Evolutionary conservation across 805 yeast species (phyloP).

Genomic region (Kodamaea hsintzibuensis): DNA sequence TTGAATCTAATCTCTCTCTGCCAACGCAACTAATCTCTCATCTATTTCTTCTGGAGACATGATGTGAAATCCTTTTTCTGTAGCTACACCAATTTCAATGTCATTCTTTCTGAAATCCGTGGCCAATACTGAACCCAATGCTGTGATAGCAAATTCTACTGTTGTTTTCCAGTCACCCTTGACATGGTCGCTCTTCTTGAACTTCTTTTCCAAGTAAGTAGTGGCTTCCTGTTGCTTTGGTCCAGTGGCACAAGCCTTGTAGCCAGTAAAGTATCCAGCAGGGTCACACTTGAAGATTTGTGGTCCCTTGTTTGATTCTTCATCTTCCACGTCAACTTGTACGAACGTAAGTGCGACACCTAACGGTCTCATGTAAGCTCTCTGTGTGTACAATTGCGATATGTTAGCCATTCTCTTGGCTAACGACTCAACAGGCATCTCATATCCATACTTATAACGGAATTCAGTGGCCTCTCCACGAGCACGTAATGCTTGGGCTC

Average conservation of each 20-base stretch:
- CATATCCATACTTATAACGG: conserved; percentile 91
- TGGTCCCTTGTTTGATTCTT: conserved; percentile 88
- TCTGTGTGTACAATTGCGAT: conserved; percentile 93
- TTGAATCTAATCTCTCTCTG: conserved; percentile 89
- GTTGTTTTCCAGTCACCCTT: conserved; percentile 86
- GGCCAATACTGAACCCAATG: conserved; percentile 82
- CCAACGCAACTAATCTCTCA: conserved; percentile 89
- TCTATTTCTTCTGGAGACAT: conserved; percentile 88
- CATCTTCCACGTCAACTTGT: conserved; percentile 52
- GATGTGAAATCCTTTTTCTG: conserved; percentile 66
- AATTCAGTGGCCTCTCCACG: conserved; percentile 95
- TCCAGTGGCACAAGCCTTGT: conserved; percentile 91
- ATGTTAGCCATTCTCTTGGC: conserved; percentile 95
- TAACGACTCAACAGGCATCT: conserved; percentile 91
- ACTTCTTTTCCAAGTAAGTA: conserved; percentile 85
- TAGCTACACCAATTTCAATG: conserved; percentile 89
- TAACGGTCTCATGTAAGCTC: conserved; percentile 97
- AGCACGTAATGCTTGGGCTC: conserved; percentile 87
- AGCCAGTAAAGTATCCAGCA: conserved; percentile 92
- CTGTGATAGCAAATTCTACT: conserved; percentile 85
- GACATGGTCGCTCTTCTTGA: conserved; percentile 65
- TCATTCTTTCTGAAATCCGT: conserved; percentile 94
- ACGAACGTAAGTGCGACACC: conserved; percentile 92
- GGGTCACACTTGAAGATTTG: conserved; percentile 92
- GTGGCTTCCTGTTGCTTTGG: conserved; percentile 97